Evolutionary conservation across 2,329 filamentous ascomycete species (phyloP).

Genomic region (Sphaerulina musiva): DNA sequence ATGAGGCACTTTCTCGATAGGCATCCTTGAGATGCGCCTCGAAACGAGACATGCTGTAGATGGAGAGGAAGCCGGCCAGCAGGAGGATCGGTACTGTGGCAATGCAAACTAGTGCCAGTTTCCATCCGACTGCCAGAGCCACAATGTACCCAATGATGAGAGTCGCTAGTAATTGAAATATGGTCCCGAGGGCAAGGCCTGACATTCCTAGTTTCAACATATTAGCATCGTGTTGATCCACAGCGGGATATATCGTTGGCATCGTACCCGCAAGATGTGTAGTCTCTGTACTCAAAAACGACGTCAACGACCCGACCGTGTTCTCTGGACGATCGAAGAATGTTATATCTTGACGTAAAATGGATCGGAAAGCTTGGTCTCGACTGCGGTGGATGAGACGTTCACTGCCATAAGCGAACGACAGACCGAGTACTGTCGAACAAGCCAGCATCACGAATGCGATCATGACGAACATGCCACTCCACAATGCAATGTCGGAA

Average conservation of each 20-base stretch:
- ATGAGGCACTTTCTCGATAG: conserved; percentile 8
- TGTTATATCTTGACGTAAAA: conserved; percentile 81
- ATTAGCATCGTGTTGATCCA: background rate
- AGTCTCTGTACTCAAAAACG: conserved; percentile 41
- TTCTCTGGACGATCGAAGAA: conserved; percentile 66
- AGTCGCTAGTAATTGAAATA: conserved; percentile 39
- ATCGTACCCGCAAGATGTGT: conserved; percentile 40
- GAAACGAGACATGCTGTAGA: conserved; percentile 32
- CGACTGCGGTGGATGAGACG: conserved; percentile 73
- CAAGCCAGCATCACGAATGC: conserved; percentile 34
- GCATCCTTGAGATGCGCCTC: conserved; percentile 8
- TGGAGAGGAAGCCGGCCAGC: conserved; percentile 39
- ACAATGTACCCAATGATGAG: conserved; percentile 43
- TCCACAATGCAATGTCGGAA: conserved; percentile 44
- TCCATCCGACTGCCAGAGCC: conserved; percentile 45
- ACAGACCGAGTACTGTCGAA: conserved; percentile 53
- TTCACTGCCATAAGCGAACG: conserved; percentile 76
- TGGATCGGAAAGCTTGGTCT: conserved; percentile 69
- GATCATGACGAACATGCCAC: conserved; percentile 50
- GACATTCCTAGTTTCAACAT: conserved; percentile 41
- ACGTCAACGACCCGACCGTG: conserved; percentile 39
- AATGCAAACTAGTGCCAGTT: conserved; percentile 43
- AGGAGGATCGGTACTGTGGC: conserved; percentile 43
- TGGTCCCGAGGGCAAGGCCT: conserved; percentile 42
- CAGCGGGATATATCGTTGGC: background rate